Evolutionary conservation across 805 yeast species (phyloP), one percentile per base, ranked within the genome.

Genomic region (Diddensiella transvaalensis): DNA sequence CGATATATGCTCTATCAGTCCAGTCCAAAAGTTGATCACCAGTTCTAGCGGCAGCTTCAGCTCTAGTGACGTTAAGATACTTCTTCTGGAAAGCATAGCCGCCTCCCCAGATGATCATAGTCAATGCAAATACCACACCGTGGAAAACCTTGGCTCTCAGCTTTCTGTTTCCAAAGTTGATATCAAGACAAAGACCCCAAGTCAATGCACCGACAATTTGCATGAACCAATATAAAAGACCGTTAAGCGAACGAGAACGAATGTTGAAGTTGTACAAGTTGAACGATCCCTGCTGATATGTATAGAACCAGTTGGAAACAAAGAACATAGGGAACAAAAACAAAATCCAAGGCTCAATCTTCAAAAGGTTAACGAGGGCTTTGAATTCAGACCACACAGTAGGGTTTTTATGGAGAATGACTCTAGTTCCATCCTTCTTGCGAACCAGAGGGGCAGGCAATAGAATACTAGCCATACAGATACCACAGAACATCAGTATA

Each of bases 271-370:
- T 67, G 21, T 75, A 76, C 38, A 75, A 76, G 59, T 79, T 79
- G 62, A 75, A 70, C 49, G 75, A 78, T 59, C 78, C 78, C 58
- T 76, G 79, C 64, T 80, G 83, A 62, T 79, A 80, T 37, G 83
- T 76, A 69, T 79, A 79, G 66, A 78, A 79, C 78, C 79, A 80
- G 68, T 80, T 80, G 26, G 84, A 78, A 22, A 80, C 72, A 54
- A 77, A 75, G 59, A 79, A 79, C 79, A 78, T 73, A 76, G 84
- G 85, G 70, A 80, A 74, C 62, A 78, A 57, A 22, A 73, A 61
- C 43, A 73, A 59, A 46, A 79, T 75, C 58, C 65, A 68, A 42
- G 76, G 76, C 56, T 75, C 75, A 18, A 54, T 57, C 46, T 57
- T 60, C 52, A 75, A 66, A 44, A 70, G 63, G 30, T 57, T 55